These are phyloP conservation scores for Picea abies DNA, from an alignment of 83 land plant genomes.

Conservation along the genomic window DNA sequence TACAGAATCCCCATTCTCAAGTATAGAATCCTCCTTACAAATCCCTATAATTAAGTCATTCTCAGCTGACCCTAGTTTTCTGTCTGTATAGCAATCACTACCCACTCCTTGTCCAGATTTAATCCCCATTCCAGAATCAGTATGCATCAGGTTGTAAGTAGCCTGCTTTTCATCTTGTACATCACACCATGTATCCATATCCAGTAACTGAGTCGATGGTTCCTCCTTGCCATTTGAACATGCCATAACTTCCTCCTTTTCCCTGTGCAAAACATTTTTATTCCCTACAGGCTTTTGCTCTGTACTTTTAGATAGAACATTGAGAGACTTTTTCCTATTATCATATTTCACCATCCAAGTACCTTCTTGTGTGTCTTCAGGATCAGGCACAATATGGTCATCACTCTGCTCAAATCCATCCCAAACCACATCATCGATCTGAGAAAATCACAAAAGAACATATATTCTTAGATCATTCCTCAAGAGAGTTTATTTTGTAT, in stretches of 20 bases:
- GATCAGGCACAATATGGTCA: constrained; percentile 65
- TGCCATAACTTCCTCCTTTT: neutral
- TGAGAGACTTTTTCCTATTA: constrained; percentile 22
- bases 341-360: constrained; percentile 9
- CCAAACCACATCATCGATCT: constrained; percentile 59
- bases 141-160: constrained; percentile 10
- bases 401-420: constrained; percentile 40
- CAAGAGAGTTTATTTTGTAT: too few species aligned
- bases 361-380: constrained; percentile 13
- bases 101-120: constrained; percentile 19
- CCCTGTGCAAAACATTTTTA: constrained; percentile 1
- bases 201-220: constrained; percentile 13
- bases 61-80: constrained; percentile 16
- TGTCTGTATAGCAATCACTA: constrained; percentile 13
- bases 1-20: constrained; percentile 20
- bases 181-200: constrained; percentile 9
- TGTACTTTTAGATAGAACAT: constrained; percentile 5
- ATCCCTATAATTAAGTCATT: constrained; percentile 28
- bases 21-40: constrained; percentile 7
- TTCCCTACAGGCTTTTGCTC: neutral
- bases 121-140: neutral
- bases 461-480: too few species aligned
- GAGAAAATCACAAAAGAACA: constrained; percentile 9
- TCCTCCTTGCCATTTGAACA: constrained; percentile 10
- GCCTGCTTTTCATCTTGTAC: constrained; percentile 10